These are phyloP conservation scores for Trichoderma atrobrunneum DNA, from an alignment of 2,329 filamentous ascomycete genomes.

Conservation along the genomic window DNA sequence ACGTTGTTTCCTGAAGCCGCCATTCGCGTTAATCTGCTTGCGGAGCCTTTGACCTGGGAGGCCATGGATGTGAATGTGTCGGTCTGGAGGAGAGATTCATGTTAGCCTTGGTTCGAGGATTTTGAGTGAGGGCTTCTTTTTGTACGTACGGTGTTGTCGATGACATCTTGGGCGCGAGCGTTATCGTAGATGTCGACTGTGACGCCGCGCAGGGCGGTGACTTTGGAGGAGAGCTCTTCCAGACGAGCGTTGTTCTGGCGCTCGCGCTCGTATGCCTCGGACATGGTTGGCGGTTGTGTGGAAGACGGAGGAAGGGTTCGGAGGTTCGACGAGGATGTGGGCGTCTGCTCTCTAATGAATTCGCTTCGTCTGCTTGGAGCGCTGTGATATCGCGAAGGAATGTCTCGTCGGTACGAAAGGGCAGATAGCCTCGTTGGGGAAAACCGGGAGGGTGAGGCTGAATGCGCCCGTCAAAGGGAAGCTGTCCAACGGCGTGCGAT, in stretches of 20 bases:
- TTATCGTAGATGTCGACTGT: constrained; percentile 98
- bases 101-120: background rate
- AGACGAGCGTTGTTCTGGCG: constrained; percentile 94
- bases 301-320: background rate
- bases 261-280: constrained; percentile 75
- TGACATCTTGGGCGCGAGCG: constrained; percentile 80
- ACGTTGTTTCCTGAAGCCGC: constrained; percentile 86
- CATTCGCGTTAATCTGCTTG: constrained; percentile 80
- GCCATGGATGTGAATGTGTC: constrained; percentile 91
- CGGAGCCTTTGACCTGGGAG: constrained; percentile 78
- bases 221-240: constrained; percentile 85
- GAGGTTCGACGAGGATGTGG: background rate
- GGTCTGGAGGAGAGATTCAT: constrained; percentile 48
- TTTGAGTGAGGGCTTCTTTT: background rate
- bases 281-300: constrained; percentile 48
- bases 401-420: background rate
- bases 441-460: background rate
- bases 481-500: background rate
- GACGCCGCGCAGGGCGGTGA: constrained; percentile 85
- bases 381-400: background rate
- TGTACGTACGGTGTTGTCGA: constrained; percentile 78
- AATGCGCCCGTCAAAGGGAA: background rate
- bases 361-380: background rate
- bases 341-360: background rate
- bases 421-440: background rate